Evolutionary conservation across 208 protist species (phyloP), one percentile per base, ranked within the genome.

Genomic region (Crithidia brevicula): DNA sequence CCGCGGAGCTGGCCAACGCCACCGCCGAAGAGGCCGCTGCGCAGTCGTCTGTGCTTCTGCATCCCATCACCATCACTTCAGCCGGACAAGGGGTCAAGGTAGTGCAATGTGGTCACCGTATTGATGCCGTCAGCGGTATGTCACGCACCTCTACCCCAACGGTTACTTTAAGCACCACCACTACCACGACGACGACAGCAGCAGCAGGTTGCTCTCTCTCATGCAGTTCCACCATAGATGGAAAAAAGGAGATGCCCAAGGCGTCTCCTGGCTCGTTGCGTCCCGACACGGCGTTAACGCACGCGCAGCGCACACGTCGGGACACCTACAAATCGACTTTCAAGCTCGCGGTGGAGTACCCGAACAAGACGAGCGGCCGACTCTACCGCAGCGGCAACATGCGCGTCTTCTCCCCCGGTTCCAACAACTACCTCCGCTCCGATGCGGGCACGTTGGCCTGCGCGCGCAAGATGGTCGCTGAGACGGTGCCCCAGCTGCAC

Each of bases 381-480:
- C 62, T 91, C 3, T 79, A 82, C 63, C 40, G 59, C 51, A 79
- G 66, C 25, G 81, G 72, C 46, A 70, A 85, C 65, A 69, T 88
- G 7, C 72, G 67, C 10, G 83, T 77, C 65, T 92, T 87, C 53
- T 64, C 77, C 7, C 64, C 80, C 2, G 82, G 80, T 9, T 72
- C 59, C 38, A 92, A 92, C 65, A 72, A 80, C 25, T 74, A 74
- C 28, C 43, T 81, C 15, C 56, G 80, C 50, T 81, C 77, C 2
- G 65, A 77, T 38, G 66, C 66, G 4, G 77, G 86, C 23, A 85
- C 81, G n/a, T 58, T 59, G 47, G 50, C 22, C 47, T 89, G 83
- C 62, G 79, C 83, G 25, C 61, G 7, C 54, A 60, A 74, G 30
- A 28, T 77, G 54, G 70, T 92, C 27, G 43, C 63, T n/a, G 83